phyloP scores from a whole-genome alignment of 441 rosid species.

The Melastoma candidum region DNA sequence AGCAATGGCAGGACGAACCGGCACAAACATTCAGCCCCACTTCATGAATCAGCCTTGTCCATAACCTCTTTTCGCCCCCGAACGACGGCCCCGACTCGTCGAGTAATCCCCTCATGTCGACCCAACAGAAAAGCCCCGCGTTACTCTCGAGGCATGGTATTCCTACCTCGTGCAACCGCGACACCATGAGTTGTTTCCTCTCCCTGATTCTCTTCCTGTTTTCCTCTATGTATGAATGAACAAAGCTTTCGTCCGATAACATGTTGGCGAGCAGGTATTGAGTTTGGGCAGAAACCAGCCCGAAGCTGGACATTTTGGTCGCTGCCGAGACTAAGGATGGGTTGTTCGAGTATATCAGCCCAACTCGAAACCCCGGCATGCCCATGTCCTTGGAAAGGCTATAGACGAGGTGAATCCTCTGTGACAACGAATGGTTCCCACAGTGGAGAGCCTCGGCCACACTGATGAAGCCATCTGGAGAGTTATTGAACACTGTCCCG shows the following conservation, averaged over 20 bases:
- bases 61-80: slow-evolving; percentile 37
- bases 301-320: slow-evolving; percentile 13
- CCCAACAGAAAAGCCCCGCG: slow-evolving; percentile 60
- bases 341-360: slow-evolving; percentile 9
- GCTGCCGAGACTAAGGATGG: neutral
- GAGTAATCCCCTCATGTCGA: slow-evolving; percentile 40
- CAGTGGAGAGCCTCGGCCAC: neutral
- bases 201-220: slow-evolving; percentile 34
- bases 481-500: slow-evolving; percentile 2
- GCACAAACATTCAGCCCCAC: slow-evolving; percentile 51
- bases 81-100: slow-evolving; percentile 23
- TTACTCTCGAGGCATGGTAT: slow-evolving; percentile 39
- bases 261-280: slow-evolving; percentile 6
- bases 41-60: slow-evolving; percentile 35
- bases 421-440: neutral
- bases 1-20: slow-evolving; percentile 47
- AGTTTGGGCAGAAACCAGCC: slow-evolving; percentile 7
- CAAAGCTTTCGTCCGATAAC: slow-evolving; percentile 6
- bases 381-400: slow-evolving; percentile 12
- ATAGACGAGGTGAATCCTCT: slow-evolving; percentile 1
- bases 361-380: slow-evolving; percentile 9
- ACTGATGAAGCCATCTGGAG: slow-evolving; percentile 3
- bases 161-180: slow-evolving; percentile 30
- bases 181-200: slow-evolving; percentile 35
- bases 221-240: slow-evolving; percentile 12